Conservation (phyloP, 331 rosid genomes). For the Dryas integrifolia region DNA sequence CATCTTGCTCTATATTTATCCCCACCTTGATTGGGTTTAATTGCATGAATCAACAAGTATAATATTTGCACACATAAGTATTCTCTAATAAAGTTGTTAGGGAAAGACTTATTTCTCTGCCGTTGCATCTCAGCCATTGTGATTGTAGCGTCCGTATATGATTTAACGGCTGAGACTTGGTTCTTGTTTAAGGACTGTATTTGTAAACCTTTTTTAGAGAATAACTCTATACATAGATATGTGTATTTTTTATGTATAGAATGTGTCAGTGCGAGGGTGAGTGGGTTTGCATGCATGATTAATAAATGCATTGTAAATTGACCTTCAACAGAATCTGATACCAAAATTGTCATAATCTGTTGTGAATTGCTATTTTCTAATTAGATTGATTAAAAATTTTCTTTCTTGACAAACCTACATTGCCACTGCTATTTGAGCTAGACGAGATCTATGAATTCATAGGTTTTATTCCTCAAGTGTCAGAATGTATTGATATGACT, state of each 20-base stretch:
- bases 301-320: neutral
- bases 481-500: neutral
- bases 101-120: neutral
- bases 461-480: neutral
- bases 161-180: neutral
- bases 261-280: neutral
- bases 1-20: neutral
- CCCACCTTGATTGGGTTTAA: slow-evolving; percentile 4
- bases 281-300: neutral
- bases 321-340: neutral
- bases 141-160: neutral
- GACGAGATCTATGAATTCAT: no score
- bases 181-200: neutral
- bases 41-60: neutral
- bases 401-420: neutral
- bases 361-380: neutral
- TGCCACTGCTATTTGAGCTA: neutral
- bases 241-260: neutral
- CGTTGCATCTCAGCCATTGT: neutral
- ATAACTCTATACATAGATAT: neutral
- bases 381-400: neutral
- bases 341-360: neutral
- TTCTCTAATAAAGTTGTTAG: neutral
- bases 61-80: neutral
- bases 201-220: neutral